phyloP scores from a whole-genome alignment of 139 green algal genomes.

The Picochlorum sp. region DNA sequence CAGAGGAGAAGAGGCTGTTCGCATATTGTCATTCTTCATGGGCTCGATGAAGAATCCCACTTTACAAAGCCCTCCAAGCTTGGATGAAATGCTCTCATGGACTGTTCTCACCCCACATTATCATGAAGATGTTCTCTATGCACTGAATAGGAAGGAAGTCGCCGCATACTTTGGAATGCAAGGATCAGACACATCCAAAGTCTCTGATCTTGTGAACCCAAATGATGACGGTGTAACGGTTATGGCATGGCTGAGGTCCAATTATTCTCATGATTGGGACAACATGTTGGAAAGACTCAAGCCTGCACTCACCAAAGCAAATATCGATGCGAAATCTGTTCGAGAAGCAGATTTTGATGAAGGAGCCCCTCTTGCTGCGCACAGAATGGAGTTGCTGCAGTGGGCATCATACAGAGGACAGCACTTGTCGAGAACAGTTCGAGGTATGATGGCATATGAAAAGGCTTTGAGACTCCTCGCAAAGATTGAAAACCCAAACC shows the following conservation, averaged over 20 bases:
- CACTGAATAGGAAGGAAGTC: slow-evolving; percentile 28
- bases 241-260: slow-evolving; percentile 23
- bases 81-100: slow-evolving; percentile 59
- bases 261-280: slow-evolving; percentile 27
- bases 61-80: slow-evolving; percentile 37
- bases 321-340: slow-evolving; percentile 12
- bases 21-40: slow-evolving; percentile 67
- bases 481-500: slow-evolving; percentile 34
- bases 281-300: slow-evolving; percentile 32
- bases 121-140: slow-evolving; percentile 64
- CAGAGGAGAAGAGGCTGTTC: slow-evolving; percentile 51
- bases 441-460: slow-evolving; percentile 69
- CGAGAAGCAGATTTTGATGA: slow-evolving; percentile 47
- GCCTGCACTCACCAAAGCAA: slow-evolving; percentile 9
- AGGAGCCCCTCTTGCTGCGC: slow-evolving; percentile 19
- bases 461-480: slow-evolving; percentile 48
- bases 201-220: slow-evolving; percentile 24
- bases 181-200: slow-evolving; percentile 8
- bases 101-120: slow-evolving; percentile 66
- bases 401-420: slow-evolving; percentile 79
- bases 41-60: slow-evolving; percentile 49
- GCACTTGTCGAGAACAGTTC: slow-evolving; percentile 70
- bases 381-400: slow-evolving; percentile 59
- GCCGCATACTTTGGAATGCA: slow-evolving; percentile 22
- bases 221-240: slow-evolving; percentile 33